Conservation (phyloP, 345 rosid genomes). For the Syzygium oleosum region DNA sequence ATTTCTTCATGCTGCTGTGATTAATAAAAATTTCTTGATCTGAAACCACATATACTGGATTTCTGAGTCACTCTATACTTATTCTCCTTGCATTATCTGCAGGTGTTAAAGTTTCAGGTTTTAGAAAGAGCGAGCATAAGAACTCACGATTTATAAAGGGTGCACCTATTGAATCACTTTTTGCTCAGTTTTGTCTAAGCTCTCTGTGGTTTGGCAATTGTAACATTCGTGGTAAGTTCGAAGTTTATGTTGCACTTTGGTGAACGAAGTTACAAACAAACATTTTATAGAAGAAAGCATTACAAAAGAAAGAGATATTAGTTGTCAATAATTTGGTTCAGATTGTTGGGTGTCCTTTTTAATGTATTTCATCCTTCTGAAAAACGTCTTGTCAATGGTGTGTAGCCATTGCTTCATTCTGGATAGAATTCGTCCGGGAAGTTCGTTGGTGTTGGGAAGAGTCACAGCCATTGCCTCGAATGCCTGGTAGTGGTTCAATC, state of each 20-base stretch:
- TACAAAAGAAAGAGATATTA: neutral
- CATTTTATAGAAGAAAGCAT: neutral
- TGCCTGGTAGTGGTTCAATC: slow-evolving; percentile 51
- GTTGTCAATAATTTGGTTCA: neutral
- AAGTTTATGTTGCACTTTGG: neutral
- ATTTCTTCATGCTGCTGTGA: neutral
- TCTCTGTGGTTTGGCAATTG: slow-evolving; percentile 90
- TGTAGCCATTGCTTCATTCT: slow-evolving; percentile 79
- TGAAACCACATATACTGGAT: neutral
- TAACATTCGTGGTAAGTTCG: slow-evolving; percentile 55
- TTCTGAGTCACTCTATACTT: neutral
- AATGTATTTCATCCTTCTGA: slow-evolving; percentile 2
- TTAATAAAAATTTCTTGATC: neutral
- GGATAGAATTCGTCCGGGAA: slow-evolving; percentile 96
- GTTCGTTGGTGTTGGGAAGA: slow-evolving; percentile 99
- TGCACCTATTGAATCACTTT: slow-evolving; percentile 72
- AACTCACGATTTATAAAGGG: slow-evolving; percentile 81
- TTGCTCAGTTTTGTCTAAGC: slow-evolving; percentile 80
- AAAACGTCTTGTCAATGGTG: slow-evolving; percentile 2
- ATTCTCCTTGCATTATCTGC: slow-evolving; percentile 12
- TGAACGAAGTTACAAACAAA: neutral
- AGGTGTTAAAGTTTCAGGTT: slow-evolving; percentile 46
- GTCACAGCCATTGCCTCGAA: slow-evolving; percentile 73
- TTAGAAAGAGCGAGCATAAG: slow-evolving; percentile 52
- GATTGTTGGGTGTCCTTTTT: neutral